A percentile compares a stretch with the other conserved stretches of the same genome.
Conservation (phyloP, 768 basidiomycete species). For the Boletus vinaceobasis region DNA sequence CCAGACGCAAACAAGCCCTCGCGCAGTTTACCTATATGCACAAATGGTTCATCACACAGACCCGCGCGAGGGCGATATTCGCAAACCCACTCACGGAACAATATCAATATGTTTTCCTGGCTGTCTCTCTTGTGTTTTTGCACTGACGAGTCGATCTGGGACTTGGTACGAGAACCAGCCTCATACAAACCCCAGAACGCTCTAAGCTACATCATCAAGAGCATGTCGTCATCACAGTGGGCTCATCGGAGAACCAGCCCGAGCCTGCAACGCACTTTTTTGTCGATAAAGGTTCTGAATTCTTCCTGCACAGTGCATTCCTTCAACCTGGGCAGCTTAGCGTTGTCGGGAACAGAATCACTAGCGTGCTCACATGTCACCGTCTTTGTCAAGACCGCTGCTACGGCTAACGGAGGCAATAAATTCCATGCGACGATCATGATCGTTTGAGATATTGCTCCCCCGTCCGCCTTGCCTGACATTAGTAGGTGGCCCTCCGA, state of each 20-base stretch:
- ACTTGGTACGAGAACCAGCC: slow-evolving; percentile 10
- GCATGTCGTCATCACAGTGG: background rate
- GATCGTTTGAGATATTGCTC: slow-evolving; percentile 2
- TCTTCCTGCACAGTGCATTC: slow-evolving; percentile 58
- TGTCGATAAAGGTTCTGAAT: slow-evolving; percentile 60
- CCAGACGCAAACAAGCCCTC: slow-evolving; percentile 66
- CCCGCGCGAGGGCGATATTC: background rate
- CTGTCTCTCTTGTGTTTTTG: slow-evolving; percentile 43
- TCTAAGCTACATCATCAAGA: slow-evolving; percentile 40
- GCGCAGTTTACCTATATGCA: slow-evolving; percentile 62
- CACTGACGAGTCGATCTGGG: slow-evolving; percentile 14
- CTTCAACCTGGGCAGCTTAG: slow-evolving; percentile 52
- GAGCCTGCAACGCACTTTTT: slow-evolving; percentile 47
- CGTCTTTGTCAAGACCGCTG: slow-evolving; percentile 69
- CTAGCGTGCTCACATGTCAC: slow-evolving; percentile 60
- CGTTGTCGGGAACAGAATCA: slow-evolving; percentile 26
- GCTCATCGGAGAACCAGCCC: background rate
- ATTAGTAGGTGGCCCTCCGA: background rate
- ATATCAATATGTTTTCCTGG: slow-evolving; percentile 66
- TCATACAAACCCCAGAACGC: slow-evolving; percentile 42
- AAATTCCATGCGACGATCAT: slow-evolving; percentile 49
- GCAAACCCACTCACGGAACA: slow-evolving; percentile 55
- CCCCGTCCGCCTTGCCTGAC: background rate
- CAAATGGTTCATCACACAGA: background rate
- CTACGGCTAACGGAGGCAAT: slow-evolving; percentile 75